These are phyloP conservation scores for Ophiostoma sp. DNA, from an alignment of 2,329 filamentous ascomycete genomes.

Conservation along the genomic window DNA sequence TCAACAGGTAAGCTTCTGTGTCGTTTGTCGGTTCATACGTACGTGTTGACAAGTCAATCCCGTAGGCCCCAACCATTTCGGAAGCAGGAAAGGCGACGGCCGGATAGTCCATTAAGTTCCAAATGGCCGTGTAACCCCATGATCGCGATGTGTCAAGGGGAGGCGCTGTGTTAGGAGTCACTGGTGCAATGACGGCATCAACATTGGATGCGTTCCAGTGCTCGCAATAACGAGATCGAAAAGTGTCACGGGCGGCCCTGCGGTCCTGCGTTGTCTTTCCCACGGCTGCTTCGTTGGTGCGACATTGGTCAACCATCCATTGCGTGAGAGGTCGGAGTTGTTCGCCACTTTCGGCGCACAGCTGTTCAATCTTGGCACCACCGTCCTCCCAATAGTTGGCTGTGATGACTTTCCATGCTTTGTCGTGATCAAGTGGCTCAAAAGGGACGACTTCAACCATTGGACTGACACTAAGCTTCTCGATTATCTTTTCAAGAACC, in stretches of 20 bases:
- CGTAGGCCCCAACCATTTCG: neutral
- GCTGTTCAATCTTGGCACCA: neutral
- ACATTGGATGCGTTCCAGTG: neutral
- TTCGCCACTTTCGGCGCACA: neutral
- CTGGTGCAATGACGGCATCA: neutral
- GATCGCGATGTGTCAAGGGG: neutral
- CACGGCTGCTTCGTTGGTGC: neutral
- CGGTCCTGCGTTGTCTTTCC: neutral
- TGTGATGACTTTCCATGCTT: neutral
- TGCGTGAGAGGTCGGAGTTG: neutral
- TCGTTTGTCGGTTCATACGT: neutral
- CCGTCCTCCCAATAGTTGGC: constrained; percentile 6
- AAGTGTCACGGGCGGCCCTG: neutral
- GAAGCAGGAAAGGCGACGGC: neutral
- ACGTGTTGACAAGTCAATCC: neutral
- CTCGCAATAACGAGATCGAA: neutral
- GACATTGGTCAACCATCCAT: neutral
- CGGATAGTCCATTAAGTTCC: neutral
- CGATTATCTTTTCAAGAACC: neutral
- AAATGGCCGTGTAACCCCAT: neutral
- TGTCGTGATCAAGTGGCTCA: neutral
- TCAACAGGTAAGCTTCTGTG: neutral
- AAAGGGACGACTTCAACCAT: neutral
- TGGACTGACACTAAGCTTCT: neutral
- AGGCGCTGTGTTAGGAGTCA: neutral